A percentile compares a stretch with the other conserved stretches of the same genome.
Conservation (phyloP, 2,329 filamentous ascomycete genomes). For the Plectosphaerella cucumerina region DNA sequence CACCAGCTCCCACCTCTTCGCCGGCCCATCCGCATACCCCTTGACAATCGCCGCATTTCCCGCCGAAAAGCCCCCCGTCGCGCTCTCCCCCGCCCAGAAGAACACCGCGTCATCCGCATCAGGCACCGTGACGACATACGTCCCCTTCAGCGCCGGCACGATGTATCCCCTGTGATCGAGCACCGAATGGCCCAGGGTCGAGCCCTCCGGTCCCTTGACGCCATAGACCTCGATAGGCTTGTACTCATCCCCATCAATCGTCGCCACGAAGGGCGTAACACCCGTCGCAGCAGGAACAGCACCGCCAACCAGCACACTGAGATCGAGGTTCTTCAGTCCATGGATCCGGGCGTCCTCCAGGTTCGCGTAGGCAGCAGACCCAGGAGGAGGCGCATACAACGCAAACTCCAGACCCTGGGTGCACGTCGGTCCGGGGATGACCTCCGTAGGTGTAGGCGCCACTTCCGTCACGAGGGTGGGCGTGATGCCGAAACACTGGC, state of each 20-base stretch:
- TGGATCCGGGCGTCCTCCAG: not conserved
- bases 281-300: constrained; percentile 1
- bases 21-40: not conserved
- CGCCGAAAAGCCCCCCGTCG: not conserved
- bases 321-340: not conserved
- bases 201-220: not conserved
- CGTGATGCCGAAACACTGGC: constrained; percentile 15
- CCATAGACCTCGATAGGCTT: not conserved
- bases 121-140: not conserved
- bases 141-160: not conserved
- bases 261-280: not conserved
- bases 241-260: not conserved
- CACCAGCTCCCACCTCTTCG: not conserved
- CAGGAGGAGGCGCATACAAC: constrained; percentile 1
- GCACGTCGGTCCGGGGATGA: constrained; percentile 3
- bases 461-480: constrained; percentile 9
- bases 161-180: constrained; percentile 7
- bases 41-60: not conserved
- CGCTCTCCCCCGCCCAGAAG: constrained; percentile 2
- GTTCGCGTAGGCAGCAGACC: not conserved
- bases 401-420: constrained; percentile 8
- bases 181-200: constrained; percentile 1
- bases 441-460: constrained; percentile 1
- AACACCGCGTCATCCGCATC: constrained; percentile 2
- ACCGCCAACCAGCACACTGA: not conserved